phyloP scores from a whole-genome alignment of 768 basidiomycete species.

The Strobilomyces echinocephalus region DNA sequence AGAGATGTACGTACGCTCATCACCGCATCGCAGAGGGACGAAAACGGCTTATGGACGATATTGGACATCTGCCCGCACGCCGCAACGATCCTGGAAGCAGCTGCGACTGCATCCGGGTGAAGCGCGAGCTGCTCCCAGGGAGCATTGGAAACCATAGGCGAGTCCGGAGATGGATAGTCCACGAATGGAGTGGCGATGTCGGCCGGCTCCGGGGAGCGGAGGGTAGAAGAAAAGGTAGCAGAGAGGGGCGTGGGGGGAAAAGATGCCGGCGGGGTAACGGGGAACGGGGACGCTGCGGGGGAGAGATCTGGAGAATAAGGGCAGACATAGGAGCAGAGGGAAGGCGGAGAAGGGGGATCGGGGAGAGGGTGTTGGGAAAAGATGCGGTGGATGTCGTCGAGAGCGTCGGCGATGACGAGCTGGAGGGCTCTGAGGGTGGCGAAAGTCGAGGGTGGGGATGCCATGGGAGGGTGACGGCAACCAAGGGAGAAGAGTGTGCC shows the following conservation, averaged over 20 bases:
- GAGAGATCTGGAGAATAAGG: slow-evolving; percentile 32
- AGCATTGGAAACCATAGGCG: slow-evolving; percentile 42
- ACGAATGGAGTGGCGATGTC: neutral
- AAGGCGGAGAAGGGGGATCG: slow-evolving; percentile 10
- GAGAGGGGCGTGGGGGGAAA: slow-evolving; percentile 30
- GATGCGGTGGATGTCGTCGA: slow-evolving; percentile 63
- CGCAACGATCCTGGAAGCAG: slow-evolving; percentile 61
- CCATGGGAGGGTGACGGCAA: slow-evolving; percentile 18
- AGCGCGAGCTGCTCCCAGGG: slow-evolving; percentile 51
- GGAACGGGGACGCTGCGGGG: slow-evolving; percentile 22
- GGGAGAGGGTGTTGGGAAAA: slow-evolving; percentile 32
- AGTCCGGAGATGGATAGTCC: slow-evolving; percentile 58
- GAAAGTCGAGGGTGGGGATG: slow-evolving; percentile 49
- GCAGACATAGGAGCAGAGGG: slow-evolving; percentile 15
- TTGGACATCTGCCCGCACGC: slow-evolving; percentile 65
- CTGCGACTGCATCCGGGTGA: slow-evolving; percentile 55
- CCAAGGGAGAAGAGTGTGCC: slow-evolving; percentile 4
- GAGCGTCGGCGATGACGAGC: slow-evolving; percentile 59
- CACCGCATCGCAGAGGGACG: slow-evolving; percentile 66
- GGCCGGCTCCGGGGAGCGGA: slow-evolving; percentile 1
- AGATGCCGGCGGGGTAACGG: slow-evolving; percentile 24
- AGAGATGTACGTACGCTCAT: slow-evolving; percentile 52
- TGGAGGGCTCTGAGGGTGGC: slow-evolving; percentile 60
- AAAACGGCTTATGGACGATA: slow-evolving; percentile 63
- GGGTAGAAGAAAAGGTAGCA: slow-evolving; percentile 17